Base-by-base conservation (phyloP, 2,329 filamentous ascomycete species). In the Pestalotiopsis fici region DNA sequence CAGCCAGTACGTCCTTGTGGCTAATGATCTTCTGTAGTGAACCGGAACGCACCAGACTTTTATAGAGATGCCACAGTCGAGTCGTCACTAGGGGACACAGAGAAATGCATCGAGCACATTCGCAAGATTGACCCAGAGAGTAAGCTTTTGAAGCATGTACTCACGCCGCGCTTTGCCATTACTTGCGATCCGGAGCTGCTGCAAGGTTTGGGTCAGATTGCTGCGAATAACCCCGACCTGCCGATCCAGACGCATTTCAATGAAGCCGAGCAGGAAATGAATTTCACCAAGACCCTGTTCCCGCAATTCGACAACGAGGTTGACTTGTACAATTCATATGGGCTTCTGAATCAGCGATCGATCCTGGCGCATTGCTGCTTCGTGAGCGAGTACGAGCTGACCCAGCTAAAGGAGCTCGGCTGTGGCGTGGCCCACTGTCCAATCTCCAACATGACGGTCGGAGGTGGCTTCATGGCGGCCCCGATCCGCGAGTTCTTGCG, bases 301-400 rank as follows among this genome's bases (percentile, higher is more conserved):
- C 87, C 88, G 0, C 75, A 81, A 0, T 88, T 88, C 62, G 71
- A 73, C 2, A 87, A 82, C 65, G 89, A 91, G 74, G 86, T 83
- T 0, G 87, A 90, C 65, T 78, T 92, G 3, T 92, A 91, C 72
- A 78, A 81, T 11, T 75, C 81, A 69, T 89, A 84, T 67, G 83
- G 83, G 0, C 77, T 92, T 3, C 79, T 93, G 5, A 85, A 79
- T 1, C 69, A 78, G 3, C 83, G 86, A 9, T 85, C 86, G 0
- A 90, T 92, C 66, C 83, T 92, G 0, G 90, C 90, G 0, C 90
- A 92, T 73, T 91, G 89, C 77, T 91, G 88, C 66, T 84, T 87
- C 73, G 86, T 91, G 78, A 83, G 80, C 4, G 83, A 87, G 2
- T 80, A 85, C 35, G 90, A 92, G 74, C 83, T 86, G 59, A 69